phyloP scores from a whole-genome alignment of 768 basidiomycete species.

The Xerocomellus dryophilus region DNA sequence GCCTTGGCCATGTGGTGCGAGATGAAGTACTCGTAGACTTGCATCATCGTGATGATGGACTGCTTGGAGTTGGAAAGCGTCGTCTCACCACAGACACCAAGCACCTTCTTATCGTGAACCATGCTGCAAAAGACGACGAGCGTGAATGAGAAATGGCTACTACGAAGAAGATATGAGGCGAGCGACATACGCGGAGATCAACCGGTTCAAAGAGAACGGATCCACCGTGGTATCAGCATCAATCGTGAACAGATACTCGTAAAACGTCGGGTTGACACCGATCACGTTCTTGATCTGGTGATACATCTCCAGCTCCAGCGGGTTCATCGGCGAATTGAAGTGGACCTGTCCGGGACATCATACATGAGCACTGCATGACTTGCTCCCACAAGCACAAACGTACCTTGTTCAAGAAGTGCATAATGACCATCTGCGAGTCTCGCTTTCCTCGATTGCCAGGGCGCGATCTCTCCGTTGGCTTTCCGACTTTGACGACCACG shows the following conservation, averaged over 20 bases:
- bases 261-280: slow-evolving; percentile 97
- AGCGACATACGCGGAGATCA: slow-evolving; percentile 83
- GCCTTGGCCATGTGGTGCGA: slow-evolving; percentile 99
- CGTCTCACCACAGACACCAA: slow-evolving; percentile 96
- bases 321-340: slow-evolving; percentile 95
- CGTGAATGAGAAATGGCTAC: background rate
- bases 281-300: slow-evolving; percentile 99
- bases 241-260: slow-evolving; percentile 91
- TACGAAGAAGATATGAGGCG: background rate
- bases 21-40: slow-evolving; percentile 99
- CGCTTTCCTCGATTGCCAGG: slow-evolving; percentile 99
- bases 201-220: slow-evolving; percentile 79
- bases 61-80: slow-evolving; percentile 90
- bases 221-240: slow-evolving; percentile 96
- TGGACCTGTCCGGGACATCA: slow-evolving; percentile 62
- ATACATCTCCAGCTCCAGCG: slow-evolving; percentile 95
- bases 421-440: slow-evolving; percentile 92
- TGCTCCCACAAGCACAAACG: slow-evolving; percentile 4
- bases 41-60: slow-evolving; percentile 96
- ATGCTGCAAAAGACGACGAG: slow-evolving; percentile 51
- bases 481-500: slow-evolving; percentile 90
- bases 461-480: slow-evolving; percentile 87
- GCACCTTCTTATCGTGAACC: slow-evolving; percentile 93
- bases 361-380: background rate
- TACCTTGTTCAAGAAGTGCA: slow-evolving; percentile 98